Evolutionary conservation across 2,329 filamentous ascomycete species (phyloP).

Genomic region (Thermothelomyces thermophilus): DNA sequence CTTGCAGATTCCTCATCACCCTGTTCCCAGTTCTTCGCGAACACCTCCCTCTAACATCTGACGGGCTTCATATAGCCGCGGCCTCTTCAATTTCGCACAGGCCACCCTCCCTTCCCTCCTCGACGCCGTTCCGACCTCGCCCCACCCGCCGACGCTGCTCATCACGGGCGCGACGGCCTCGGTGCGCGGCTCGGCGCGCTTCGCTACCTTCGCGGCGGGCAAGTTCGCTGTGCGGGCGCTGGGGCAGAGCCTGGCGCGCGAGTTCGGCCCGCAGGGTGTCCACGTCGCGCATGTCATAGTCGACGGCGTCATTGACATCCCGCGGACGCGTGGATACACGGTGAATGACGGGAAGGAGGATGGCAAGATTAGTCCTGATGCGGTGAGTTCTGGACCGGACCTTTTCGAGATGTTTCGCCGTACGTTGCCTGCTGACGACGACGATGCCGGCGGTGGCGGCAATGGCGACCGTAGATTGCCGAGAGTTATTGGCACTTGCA

Average conservation of each 20-base stretch:
- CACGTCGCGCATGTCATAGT: constrained; percentile 79
- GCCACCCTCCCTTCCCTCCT: constrained; percentile 64
- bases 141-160: constrained; percentile 69
- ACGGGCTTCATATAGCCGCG: constrained; percentile 40
- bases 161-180: constrained; percentile 85
- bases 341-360: constrained; percentile 43
- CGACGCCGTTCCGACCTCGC: constrained; percentile 42
- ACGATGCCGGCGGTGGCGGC: background rate
- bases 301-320: constrained; percentile 80
- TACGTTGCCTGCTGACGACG: background rate
- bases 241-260: constrained; percentile 67
- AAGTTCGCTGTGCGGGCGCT: constrained; percentile 76
- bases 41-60: background rate
- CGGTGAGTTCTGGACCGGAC: constrained; percentile 45
- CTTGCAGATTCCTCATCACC: background rate
- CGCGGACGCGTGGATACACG: constrained; percentile 51
- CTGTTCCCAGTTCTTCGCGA: background rate
- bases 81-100: constrained; percentile 72
- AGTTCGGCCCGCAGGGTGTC: constrained; percentile 78
- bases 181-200: constrained; percentile 61
- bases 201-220: constrained; percentile 66
- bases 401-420: background rate
- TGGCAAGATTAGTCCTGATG: constrained; percentile 66
- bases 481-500: constrained; percentile 82
- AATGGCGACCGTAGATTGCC: constrained; percentile 56